Evolutionary conservation across 495 filamentous ascomycete species (phyloP).

Genomic region (Ramalina intermedia): DNA sequence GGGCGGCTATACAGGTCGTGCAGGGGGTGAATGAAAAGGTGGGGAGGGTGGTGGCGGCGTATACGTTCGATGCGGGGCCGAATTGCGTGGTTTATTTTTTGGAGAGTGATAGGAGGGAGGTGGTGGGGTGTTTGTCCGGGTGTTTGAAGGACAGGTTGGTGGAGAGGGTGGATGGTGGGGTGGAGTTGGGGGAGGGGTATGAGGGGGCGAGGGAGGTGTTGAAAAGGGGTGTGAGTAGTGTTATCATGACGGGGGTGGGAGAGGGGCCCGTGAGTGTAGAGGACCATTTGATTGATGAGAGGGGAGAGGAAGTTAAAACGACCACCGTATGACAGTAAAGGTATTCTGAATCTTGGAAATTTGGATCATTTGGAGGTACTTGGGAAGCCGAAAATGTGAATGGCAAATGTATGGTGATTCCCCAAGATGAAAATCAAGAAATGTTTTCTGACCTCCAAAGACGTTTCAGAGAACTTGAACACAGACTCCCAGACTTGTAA

Average conservation of each 20-base stretch:
- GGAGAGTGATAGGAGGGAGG: conserved; percentile 53
- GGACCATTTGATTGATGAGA: conserved; percentile 60
- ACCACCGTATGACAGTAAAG: neutral
- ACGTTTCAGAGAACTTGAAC: neutral
- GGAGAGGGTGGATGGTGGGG: conserved; percentile 25
- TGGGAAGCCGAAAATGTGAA: too few relatives aligned
- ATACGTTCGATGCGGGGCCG: conserved; percentile 95
- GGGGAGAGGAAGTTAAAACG: conserved; percentile 36
- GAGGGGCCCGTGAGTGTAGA: conserved; percentile 72
- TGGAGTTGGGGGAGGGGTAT: conserved; percentile 32
- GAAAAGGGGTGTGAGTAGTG: conserved; percentile 64
- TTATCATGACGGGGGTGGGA: conserved; percentile 84
- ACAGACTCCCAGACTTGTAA: neutral
- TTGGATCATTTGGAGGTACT: neutral
- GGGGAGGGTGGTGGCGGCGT: conserved; percentile 67
- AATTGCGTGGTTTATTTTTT: conserved; percentile 94
- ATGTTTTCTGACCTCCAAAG: too few relatives aligned
- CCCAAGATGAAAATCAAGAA: too few relatives aligned
- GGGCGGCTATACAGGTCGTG: conserved; percentile 72
- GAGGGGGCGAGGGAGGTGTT: conserved; percentile 30
- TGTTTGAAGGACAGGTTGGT: conserved; percentile 42
- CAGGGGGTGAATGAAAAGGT: conserved; percentile 64
- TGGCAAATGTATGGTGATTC: too few relatives aligned
- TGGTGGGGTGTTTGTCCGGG: conserved; percentile 62
- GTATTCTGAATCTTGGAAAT: neutral